Conservation (phyloP, 352 stramenopile species). For the Pythium phragmitis region DNA sequence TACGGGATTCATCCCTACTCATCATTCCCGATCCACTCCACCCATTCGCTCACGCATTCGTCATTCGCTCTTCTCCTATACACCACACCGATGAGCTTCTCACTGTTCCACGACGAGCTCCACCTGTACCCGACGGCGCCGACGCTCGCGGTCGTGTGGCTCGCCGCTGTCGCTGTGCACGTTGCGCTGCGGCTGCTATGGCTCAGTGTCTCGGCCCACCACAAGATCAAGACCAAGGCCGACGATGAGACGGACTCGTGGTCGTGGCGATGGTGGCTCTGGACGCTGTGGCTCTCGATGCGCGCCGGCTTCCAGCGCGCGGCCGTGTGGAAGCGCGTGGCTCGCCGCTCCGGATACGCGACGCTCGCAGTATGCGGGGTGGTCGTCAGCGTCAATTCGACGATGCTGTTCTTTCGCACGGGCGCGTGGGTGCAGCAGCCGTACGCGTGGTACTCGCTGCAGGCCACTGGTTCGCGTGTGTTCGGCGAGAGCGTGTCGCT, state of each 20-base stretch:
- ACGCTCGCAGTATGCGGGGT: conserved; percentile 7
- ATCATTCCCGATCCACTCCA: too few species aligned
- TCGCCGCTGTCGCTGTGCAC: conserved; percentile 29
- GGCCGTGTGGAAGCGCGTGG: conserved; percentile 15
- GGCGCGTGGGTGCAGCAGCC: conserved; percentile 45
- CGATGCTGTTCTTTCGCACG: conserved; percentile 49
- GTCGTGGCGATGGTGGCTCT: not conserved
- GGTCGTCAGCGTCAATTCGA: conserved; percentile 12
- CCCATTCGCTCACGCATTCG: too few species aligned
- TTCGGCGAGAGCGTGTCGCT: conserved; percentile 31
- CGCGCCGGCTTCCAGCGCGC: conserved; percentile 14
- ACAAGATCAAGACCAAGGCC: not conserved
- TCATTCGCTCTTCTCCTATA: not conserved
- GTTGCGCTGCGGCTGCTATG: conserved; percentile 29
- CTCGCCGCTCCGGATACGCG: conserved; percentile 1
- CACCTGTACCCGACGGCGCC: conserved; percentile 44
- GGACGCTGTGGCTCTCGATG: conserved; percentile 5
- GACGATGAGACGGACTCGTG: conserved; percentile 2
- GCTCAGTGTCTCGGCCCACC: conserved; percentile 1
- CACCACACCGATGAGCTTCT: not conserved
- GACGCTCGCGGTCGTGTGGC: conserved; percentile 35
- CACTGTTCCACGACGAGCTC: conserved; percentile 18
- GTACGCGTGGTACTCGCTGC: conserved; percentile 63
- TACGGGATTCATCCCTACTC: too few species aligned
- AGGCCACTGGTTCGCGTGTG: conserved; percentile 39